A percentile compares a stretch with the other conserved stretches of the same genome.
These are phyloP conservation scores for Jaapia argillacea DNA, from an alignment of 768 basidiomycete genomes.

Conservation along the genomic window DNA sequence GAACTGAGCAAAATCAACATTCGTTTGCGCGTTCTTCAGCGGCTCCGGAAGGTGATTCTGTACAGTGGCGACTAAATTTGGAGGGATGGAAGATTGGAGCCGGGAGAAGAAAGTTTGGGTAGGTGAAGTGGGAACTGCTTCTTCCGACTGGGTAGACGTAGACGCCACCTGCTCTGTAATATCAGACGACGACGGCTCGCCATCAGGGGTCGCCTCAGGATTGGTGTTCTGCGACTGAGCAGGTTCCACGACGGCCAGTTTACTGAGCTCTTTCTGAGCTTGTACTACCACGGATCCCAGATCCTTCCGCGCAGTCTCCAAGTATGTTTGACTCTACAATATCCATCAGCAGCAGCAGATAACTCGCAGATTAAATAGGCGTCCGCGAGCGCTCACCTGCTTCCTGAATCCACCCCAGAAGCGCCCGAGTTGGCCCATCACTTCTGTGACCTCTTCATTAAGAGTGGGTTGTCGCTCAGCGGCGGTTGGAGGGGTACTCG, in stretches of 20 bases:
- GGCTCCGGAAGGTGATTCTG: conserved; percentile 62
- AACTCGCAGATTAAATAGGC: conserved; percentile 1
- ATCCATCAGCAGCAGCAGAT: no score
- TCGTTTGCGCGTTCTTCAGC: conserved; percentile 46
- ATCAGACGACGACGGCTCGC: conserved; percentile 4
- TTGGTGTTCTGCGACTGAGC: conserved; percentile 3
- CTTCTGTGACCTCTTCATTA: neutral
- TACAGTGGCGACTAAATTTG: conserved; percentile 59
- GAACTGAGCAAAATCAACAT: conserved; percentile 57
- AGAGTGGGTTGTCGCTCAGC: neutral
- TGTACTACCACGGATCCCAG: conserved; percentile 63
- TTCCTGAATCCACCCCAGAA: conserved; percentile 91
- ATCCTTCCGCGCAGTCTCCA: conserved; percentile 67
- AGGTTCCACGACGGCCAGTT: conserved; percentile 34
- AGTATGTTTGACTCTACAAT: conserved; percentile 53
- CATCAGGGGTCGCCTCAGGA: conserved; percentile 4
- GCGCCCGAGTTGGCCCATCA: conserved; percentile 45
- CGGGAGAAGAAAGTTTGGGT: conserved; percentile 48
- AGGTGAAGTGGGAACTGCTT: conserved; percentile 2
- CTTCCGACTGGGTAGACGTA: conserved; percentile 1
- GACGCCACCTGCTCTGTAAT: conserved; percentile 6
- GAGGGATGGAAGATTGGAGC: conserved; percentile 65
- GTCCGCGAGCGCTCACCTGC: conserved; percentile 45
- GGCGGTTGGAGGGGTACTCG: neutral
- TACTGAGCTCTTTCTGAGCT: conserved; percentile 68